Conservation (phyloP, 2,329 filamentous ascomycete genomes). For the Exophiala mesophila region DNA sequence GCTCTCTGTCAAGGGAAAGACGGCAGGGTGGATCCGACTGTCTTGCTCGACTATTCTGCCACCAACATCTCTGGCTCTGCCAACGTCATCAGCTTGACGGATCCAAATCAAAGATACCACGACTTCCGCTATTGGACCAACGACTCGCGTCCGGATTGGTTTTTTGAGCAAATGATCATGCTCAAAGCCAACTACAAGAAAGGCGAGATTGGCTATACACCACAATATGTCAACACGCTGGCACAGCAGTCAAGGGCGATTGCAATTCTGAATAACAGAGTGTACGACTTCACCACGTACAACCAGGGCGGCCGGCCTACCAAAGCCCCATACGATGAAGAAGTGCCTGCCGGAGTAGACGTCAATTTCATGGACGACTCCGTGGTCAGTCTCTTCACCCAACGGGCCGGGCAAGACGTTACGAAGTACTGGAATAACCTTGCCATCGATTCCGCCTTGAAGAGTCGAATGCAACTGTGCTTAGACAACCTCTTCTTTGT, state of each 20-base stretch:
- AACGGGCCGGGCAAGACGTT: slow-evolving; percentile 71
- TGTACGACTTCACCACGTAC: slow-evolving; percentile 90
- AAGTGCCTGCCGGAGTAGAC: slow-evolving; percentile 47
- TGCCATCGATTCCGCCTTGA: slow-evolving; percentile 51
- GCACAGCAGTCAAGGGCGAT: slow-evolving; percentile 61
- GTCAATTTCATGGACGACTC: slow-evolving; percentile 74
- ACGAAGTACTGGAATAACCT: slow-evolving; percentile 77
- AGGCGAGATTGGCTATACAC: slow-evolving; percentile 78
- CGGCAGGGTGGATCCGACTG: slow-evolving; percentile 61
- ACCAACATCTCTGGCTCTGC: slow-evolving; percentile 69
- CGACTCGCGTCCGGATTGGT: slow-evolving; percentile 85
- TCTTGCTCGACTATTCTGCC: slow-evolving; percentile 78
- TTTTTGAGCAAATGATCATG: slow-evolving; percentile 76
- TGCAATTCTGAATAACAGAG: slow-evolving; percentile 69
- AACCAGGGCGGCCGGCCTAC: slow-evolving; percentile 67
- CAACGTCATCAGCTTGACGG: slow-evolving; percentile 59
- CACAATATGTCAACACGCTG: slow-evolving; percentile 68
- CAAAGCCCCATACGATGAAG: slow-evolving; percentile 51
- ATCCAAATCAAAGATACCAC: slow-evolving; percentile 76
- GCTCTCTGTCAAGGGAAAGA: slow-evolving; percentile 78
- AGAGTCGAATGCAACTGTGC: slow-evolving; percentile 69
- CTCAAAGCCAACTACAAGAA: slow-evolving; percentile 77
- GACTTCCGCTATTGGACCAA: slow-evolving; percentile 85
- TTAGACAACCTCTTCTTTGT: slow-evolving; percentile 94
- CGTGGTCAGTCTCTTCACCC: slow-evolving; percentile 72